Conservation (phyloP, 2,329 filamentous ascomycete species). For the Aspergillus sp. region DNA sequence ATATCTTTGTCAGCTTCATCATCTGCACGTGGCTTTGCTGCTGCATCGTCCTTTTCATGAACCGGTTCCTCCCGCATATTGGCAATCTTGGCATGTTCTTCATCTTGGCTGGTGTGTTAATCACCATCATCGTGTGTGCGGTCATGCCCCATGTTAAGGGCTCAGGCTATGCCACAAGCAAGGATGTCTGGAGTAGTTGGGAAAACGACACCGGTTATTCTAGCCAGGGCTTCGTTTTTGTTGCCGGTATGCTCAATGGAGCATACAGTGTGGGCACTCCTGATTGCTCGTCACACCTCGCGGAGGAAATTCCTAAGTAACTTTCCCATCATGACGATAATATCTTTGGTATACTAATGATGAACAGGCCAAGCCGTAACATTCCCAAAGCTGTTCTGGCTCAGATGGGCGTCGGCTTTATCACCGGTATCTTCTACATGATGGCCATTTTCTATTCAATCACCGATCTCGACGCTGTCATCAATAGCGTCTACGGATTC, state of each 20-base stretch:
- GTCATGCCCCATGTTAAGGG: slow-evolving; percentile 54
- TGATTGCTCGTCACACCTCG: slow-evolving; percentile 65
- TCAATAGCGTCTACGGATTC: slow-evolving; percentile 39
- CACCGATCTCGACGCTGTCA: slow-evolving; percentile 35
- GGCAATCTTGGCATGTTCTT: slow-evolving; percentile 60
- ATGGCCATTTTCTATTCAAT: slow-evolving; percentile 56
- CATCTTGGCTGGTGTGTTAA: slow-evolving; percentile 54
- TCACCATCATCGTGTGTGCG: slow-evolving; percentile 56
- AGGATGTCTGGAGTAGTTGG: slow-evolving; percentile 60
- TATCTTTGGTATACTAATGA: background rate
- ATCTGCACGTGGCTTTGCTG: slow-evolving; percentile 58
- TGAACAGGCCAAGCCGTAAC: slow-evolving; percentile 42
- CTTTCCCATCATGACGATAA: background rate
- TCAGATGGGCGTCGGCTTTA: slow-evolving; percentile 52
- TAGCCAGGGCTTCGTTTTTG: slow-evolving; percentile 63
- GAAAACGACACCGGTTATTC: slow-evolving; percentile 47
- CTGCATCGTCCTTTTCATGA: slow-evolving; percentile 57
- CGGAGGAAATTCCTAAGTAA: slow-evolving; percentile 62
- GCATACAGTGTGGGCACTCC: slow-evolving; percentile 68
- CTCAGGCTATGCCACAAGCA: slow-evolving; percentile 48
- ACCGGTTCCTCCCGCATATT: slow-evolving; percentile 54
- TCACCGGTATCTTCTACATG: slow-evolving; percentile 51
- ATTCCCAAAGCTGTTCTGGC: slow-evolving; percentile 53
- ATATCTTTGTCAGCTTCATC: slow-evolving; percentile 61
- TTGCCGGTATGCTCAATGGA: slow-evolving; percentile 68